Percentiles rank a stretch among this genome's conserved stretches.
These are phyloP conservation scores for Solanum bulbocastanum DNA, from an alignment of 257 asterid species.

Conservation along the genomic window DNA sequence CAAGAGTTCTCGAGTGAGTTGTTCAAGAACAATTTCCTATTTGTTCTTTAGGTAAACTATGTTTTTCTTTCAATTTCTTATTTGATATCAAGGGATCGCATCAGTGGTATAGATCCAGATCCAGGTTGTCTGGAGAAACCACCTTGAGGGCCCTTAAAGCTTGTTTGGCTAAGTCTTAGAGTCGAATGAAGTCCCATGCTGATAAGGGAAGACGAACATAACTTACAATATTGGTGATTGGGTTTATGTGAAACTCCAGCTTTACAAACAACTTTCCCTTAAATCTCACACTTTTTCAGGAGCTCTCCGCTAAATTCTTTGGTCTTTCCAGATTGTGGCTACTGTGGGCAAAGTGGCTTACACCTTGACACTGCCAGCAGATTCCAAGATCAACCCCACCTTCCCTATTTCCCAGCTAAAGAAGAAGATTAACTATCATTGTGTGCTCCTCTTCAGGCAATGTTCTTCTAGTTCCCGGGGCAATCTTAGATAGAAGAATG, in stretches of 20 bases:
- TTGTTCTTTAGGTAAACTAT: background rate
- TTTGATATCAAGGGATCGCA: too few relatives aligned
- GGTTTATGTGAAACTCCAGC: background rate
- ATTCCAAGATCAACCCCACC: too few relatives aligned
- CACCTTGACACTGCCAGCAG: accelerated
- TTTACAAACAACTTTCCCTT: background rate
- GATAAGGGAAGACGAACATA: background rate
- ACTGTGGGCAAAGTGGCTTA: background rate
- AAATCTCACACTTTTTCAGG: background rate
- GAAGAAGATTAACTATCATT: too few relatives aligned
- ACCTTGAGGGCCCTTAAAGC: background rate
- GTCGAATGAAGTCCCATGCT: background rate
- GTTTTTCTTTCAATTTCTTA: too few relatives aligned
- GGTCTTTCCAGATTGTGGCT: background rate
- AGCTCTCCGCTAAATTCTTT: background rate
- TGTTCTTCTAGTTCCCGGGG: too few relatives aligned
- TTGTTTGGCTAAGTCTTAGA: background rate
- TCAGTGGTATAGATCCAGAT: too few relatives aligned
- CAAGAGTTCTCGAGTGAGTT: background rate
- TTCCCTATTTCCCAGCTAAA: too few relatives aligned
- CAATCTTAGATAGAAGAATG: too few relatives aligned
- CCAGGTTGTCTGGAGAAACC: too few relatives aligned
- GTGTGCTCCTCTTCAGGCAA: too few relatives aligned
- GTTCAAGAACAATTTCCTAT: background rate
- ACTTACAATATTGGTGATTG: background rate